Evolutionary conservation across 331 rosid species (phyloP), one percentile per base, ranked within the genome.

Genomic region (Telfairia occidentalis): DNA sequence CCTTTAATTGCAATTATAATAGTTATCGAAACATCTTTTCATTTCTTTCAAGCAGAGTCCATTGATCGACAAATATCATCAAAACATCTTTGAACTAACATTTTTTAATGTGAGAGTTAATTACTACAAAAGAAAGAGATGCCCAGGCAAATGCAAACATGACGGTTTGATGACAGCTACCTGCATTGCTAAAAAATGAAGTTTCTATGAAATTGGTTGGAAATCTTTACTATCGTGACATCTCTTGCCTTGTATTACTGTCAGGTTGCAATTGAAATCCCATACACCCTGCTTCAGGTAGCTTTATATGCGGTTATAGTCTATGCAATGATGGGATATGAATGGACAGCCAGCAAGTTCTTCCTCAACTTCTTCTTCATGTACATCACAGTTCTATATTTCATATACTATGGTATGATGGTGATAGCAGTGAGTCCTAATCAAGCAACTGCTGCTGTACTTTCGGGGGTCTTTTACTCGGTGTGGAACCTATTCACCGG

Each of bases 291-390:
- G 24, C n/a, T 42, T 67, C 85, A 76, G 73, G 78, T 58, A 13
- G 26, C 48, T 13, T 13, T 76, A 8, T 72, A 46, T 60, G 77
- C 52, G 4, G 15, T 59, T 34, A 76, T 76, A 55, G 78, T 72
- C 0, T 84, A 81, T 72, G 74, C 85, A 72, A 84, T 84, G 87
- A 76, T 81, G 50, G 81, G 75, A 38, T 78, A 46, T 58, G 73
- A 78, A 53, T 84, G 85, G 87, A 81, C 81, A 28, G 81, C 83
- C 7, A 52, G 32, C 48, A 84, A 81, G 76, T 79, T 84, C 76
- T 73, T 84, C 26, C 71, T 76, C 30, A 55, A 76, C 81, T 10
- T 65, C 40, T 66, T 78, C 71, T 76, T 65, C 53, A 32, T 57
- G 70, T 81, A 76, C 74, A 26, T 81, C 35, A 81, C 81, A 49